A percentile compares a stretch with the other conserved stretches of the same genome.
Evolutionary conservation across 148 eudicot species (phyloP).

Genomic region (Cornus kousa): DNA sequence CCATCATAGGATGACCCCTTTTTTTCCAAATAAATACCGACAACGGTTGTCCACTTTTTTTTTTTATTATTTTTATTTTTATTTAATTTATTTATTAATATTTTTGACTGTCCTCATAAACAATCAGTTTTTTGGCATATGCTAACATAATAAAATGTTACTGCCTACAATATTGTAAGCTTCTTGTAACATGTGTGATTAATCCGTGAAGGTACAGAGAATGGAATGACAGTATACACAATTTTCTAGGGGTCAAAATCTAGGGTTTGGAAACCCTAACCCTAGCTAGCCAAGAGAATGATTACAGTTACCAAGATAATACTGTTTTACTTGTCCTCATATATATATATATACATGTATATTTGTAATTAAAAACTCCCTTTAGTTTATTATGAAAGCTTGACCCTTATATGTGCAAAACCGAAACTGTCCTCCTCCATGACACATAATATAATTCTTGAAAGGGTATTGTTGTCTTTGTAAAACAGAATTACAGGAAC

Average conservation of each 20-base stretch:
- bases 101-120: too few relatives aligned
- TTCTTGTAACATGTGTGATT: background rate
- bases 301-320: conserved; percentile 35
- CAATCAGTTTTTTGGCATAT: too few relatives aligned
- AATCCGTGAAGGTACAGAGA: conserved; percentile 22
- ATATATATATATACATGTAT: background rate
- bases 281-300: conserved; percentile 20
- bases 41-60: too few relatives aligned
- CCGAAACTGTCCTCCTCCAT: background rate
- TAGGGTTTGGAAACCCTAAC: conserved; percentile 11
- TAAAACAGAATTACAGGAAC: background rate
- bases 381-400: too few relatives aligned
- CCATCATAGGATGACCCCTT: too few relatives aligned
- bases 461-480: conserved; percentile 3
- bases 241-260: conserved; percentile 32
- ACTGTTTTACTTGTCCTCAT: too few relatives aligned
- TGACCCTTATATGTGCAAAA: background rate
- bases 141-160: too few relatives aligned
- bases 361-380: too few relatives aligned
- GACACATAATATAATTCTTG: background rate
- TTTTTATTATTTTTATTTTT: too few relatives aligned
- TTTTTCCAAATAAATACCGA: too few relatives aligned
- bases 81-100: too few relatives aligned
- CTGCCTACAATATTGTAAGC: background rate
- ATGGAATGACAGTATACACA: conserved; percentile 18